Conservation (phyloP, 106 monocot species). For the Dendrobium officinale region DNA sequence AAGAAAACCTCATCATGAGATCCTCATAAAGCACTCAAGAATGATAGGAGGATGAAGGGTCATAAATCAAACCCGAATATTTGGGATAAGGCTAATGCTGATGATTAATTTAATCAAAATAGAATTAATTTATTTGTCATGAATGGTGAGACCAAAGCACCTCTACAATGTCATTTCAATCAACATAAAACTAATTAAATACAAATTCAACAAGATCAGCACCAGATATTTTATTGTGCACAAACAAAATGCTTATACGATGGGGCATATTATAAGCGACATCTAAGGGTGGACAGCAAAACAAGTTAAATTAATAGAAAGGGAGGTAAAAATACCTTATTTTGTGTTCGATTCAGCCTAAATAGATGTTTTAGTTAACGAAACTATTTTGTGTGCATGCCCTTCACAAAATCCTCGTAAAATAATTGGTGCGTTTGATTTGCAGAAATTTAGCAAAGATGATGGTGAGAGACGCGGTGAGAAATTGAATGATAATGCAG, state of each 20-base stretch:
- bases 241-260: neutral
- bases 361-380: neutral
- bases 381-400: neutral
- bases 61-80: neutral
- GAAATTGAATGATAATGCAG: neutral
- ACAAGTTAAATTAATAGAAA: neutral
- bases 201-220: neutral
- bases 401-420: neutral
- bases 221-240: neutral
- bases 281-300: neutral
- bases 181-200: neutral
- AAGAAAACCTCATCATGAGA: too few species aligned
- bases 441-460: neutral
- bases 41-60: neutral
- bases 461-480: neutral
- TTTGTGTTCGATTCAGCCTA: neutral
- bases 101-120: neutral
- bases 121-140: neutral
- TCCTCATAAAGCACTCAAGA: neutral
- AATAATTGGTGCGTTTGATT: neutral
- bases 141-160: neutral
- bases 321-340: neutral
- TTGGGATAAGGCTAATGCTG: neutral
- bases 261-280: neutral
- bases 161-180: neutral